Evolutionary conservation across 805 yeast genomes (phyloP), one percentile per base, ranked within the genome.

Genomic region (Wickerhamiella slavikovae): DNA sequence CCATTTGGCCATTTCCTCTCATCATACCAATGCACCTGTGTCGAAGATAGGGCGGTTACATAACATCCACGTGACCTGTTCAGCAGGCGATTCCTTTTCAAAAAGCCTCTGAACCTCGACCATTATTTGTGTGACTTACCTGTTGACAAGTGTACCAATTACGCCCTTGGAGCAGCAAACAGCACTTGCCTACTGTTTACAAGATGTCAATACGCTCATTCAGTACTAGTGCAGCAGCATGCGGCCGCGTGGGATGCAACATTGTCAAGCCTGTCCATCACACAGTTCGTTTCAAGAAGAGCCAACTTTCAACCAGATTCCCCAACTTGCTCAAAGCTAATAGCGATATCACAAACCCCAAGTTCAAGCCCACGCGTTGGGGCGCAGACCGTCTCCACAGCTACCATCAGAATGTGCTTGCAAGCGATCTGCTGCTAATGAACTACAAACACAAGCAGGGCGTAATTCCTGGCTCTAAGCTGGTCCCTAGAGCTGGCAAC

Each of bases 211-310:
- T n/a, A n/a, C n/a, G n/a, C n/a, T n/a, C n/a, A n/a, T 25, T 25
- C 20, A 6, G 14, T 20, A 36, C 46, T 15, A 32, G 42, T 14
- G 35, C 43, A 15, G 5, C 23, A 12, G 34, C 24, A 7, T 29
- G 29, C 11, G 48, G 48, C 29, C 36, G 40, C 17, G 38, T 64
- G 29, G 74, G 69, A 18, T 67, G 64, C 49, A 74, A 91, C 23
- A 64, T 78, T 29, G 83, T 79, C 22, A 67, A 74, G 29, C 96
- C 98, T 2, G 91, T 85, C 11, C 98, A 89, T 51, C 98, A 89
- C 53, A 63, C 68, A 35, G 77, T 85, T 25, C 68, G 67, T 39
- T 69, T 79, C 45, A 64, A 67, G 43, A 89, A 89, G 51, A 55
- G 69, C 22, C 66, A 66, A 31, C 63, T 85, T 29, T 73, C 83